Conservation (phyloP, 257 asterid species). For the Salvia miltiorrhiza region DNA sequence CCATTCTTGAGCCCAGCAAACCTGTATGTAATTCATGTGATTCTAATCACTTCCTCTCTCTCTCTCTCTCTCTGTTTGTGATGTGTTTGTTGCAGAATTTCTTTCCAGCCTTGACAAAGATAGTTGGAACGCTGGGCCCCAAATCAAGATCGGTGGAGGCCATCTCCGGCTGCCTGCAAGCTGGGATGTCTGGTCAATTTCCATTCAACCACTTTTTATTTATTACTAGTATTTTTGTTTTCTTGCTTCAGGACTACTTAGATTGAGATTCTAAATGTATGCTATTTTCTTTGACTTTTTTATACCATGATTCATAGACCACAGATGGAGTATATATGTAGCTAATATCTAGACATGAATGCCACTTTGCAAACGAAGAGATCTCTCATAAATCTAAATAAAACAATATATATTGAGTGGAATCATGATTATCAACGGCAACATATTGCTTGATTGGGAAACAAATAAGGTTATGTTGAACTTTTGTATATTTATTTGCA, state of each 20-base stretch:
- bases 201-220: neutral
- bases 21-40: constrained; percentile 30
- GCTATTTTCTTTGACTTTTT: neutral
- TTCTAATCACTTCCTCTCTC: neutral
- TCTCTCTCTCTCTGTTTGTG: neutral
- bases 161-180: constrained; percentile 71
- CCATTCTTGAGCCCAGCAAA: constrained; percentile 42
- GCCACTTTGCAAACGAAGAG: neutral
- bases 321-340: no score
- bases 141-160: constrained; percentile 73
- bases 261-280: neutral
- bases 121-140: constrained; percentile 89
- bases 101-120: constrained; percentile 88
- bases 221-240: no score
- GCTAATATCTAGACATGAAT: no score
- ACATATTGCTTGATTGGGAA: neutral
- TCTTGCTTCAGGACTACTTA: no score
- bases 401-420: neutral
- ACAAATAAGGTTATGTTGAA: neutral
- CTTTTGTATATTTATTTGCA: constrained; percentile 4
- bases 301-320: neutral
- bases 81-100: constrained; percentile 44
- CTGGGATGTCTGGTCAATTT: constrained; percentile 89
- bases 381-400: neutral
- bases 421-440: neutral